Base-by-base conservation (phyloP, 108 stramenopile species). In the Cyclostephanos tholiformis region DNA sequence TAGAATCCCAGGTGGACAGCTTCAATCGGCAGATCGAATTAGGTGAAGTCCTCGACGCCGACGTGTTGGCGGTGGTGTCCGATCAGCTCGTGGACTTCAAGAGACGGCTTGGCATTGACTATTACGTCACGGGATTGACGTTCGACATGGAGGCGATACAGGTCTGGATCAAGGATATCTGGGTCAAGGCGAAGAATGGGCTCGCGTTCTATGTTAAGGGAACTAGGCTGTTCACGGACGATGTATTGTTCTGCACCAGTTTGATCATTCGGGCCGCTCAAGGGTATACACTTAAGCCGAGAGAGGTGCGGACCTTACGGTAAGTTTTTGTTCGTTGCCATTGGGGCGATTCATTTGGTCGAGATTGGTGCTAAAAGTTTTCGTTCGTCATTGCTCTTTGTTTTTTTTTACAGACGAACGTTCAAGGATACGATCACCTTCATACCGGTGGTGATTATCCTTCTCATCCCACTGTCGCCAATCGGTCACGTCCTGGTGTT, bases 401-500 rank as follows among this genome's bases (percentile, higher is more conserved):
- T 30, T 69, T 43, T 29, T 72, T 57, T 46, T 41, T 48, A 17
- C 71, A 92, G 94, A 52, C 90, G 98, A 16, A 97, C 96, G 19
- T 92, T 94, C 84, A 97, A 97, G 80, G 98, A 98, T 73, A 74
- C 96, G 13, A 74, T 97, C 56, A 98, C 97, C 3, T 95, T 97
- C 73, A 97, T 98, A 55, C 98, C 98, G 19, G 94, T 97, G 48
- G 82, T 97, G 39, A 95, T 98, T 67, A 98, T 98, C 74, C 83
- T 97, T 59, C 72, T 98, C 23, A 90, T 98, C 63, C 98, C 98
- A n/a, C 81, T 98, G 35, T 84, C 97, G 29, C 98, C 98, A n/a
- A 84, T 97, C 14, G 98, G 98, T 4, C 98, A 98, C 69, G 97
- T 98, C 44, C 82, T 98, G 17, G 93, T 98, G 9, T 98, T 98